Percentiles rank a stretch among this genome's conserved stretches.
These are phyloP conservation scores for Fusarium tricinctum DNA, from an alignment of 2,329 filamentous ascomycete genomes.

Conservation along the genomic window DNA sequence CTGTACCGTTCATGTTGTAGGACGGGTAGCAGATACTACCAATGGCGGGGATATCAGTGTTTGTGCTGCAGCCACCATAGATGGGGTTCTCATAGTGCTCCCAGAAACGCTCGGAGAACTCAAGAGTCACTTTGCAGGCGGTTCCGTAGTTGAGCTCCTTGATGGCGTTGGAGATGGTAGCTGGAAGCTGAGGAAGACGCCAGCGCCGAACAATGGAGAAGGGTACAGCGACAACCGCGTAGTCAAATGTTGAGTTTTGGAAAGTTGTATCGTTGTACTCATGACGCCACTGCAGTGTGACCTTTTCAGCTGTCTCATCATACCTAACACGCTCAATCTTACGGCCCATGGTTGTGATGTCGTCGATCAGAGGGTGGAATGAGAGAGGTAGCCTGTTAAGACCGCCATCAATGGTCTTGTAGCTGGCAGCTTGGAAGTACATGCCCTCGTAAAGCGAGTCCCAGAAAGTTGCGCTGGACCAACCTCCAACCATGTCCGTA, in stretches of 20 bases:
- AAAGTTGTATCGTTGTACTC: slow-evolving; percentile 16
- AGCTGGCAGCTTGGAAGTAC: slow-evolving; percentile 11
- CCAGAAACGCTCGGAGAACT: slow-evolving; percentile 23
- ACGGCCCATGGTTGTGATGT: slow-evolving; percentile 10
- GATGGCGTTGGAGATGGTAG: slow-evolving; percentile 22
- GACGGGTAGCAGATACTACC: slow-evolving; percentile 17
- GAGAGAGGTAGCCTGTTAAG: not conserved
- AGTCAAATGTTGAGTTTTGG: slow-evolving; percentile 17
- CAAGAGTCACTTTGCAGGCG: slow-evolving; percentile 13
- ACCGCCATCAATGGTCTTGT: slow-evolving; percentile 13
- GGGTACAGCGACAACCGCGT: not conserved
- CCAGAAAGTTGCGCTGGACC: slow-evolving; percentile 4
- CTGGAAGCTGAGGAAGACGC: slow-evolving; percentile 6
- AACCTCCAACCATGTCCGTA: slow-evolving; percentile 7
- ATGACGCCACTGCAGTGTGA: slow-evolving; percentile 8
- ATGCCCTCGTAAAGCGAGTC: not conserved
- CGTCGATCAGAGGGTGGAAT: slow-evolving; percentile 7
- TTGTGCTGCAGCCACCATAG: slow-evolving; percentile 8
- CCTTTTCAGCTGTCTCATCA: not conserved
- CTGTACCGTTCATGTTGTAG: slow-evolving; percentile 6
- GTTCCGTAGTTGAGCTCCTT: slow-evolving; percentile 7
- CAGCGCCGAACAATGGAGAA: slow-evolving; percentile 17
- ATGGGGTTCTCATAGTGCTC: slow-evolving; percentile 23
- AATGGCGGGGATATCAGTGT: not conserved
- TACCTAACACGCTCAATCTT: slow-evolving; percentile 21